Evolutionary conservation across 768 basidiomycete genomes (phyloP).

Genomic region (Russula griseocarnosa): DNA sequence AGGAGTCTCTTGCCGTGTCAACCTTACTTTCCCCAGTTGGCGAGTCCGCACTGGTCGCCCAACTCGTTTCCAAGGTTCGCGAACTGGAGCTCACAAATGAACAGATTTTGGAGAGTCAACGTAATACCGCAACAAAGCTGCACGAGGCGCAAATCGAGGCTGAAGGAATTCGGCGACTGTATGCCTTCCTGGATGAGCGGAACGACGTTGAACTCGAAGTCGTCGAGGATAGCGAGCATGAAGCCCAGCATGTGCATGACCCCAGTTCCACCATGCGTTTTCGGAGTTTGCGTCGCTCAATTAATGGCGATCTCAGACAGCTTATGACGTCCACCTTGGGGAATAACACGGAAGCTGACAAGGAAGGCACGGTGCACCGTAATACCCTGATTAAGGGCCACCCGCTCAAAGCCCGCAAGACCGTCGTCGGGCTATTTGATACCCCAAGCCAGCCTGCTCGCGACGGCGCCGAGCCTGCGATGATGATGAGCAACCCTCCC

Average conservation of each 20-base stretch:
- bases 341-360: conserved; percentile 28
- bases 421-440: conserved; percentile 63
- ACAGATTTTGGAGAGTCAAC: conserved; percentile 62
- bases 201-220: conserved; percentile 49
- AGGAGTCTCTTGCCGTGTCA: conserved; percentile 3
- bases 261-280: conserved; percentile 44
- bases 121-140: conserved; percentile 55
- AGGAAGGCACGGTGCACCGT: conserved; percentile 34
- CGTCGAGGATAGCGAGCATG: conserved; percentile 35
- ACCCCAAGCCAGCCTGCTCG: conserved; percentile 25
- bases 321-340: conserved; percentile 25
- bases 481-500: conserved; percentile 6
- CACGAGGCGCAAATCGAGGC: conserved; percentile 70
- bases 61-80: conserved; percentile 67
- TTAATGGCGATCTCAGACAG: conserved; percentile 37
- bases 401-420: conserved; percentile 41
- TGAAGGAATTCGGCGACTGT: conserved; percentile 62
- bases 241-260: conserved; percentile 35
- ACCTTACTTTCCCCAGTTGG: conserved; percentile 8
- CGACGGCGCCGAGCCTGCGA: conserved; percentile 10
- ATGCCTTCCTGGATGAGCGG: conserved; percentile 61
- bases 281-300: conserved; percentile 44
- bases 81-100: conserved; percentile 73
- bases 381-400: conserved; percentile 10
- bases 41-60: conserved; percentile 54